Evolutionary conservation across 768 basidiomycete genomes (phyloP).

Genomic region (Pleurotus giganteus): DNA sequence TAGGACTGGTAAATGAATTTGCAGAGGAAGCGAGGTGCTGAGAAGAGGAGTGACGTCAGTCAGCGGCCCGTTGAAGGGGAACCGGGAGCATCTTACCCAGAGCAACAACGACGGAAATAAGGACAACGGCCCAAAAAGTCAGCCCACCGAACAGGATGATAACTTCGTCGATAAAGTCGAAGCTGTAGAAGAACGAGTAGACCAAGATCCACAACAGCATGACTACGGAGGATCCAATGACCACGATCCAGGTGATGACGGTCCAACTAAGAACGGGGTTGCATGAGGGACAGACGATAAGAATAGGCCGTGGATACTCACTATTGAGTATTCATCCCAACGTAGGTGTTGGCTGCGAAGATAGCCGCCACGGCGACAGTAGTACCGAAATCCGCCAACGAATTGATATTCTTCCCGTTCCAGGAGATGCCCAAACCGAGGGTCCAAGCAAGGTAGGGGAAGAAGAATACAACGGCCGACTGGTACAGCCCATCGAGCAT

Average conservation of each 20-base stretch:
- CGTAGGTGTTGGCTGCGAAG: conserved; percentile 83
- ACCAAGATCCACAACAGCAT: conserved; percentile 87
- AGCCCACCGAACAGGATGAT: conserved; percentile 72
- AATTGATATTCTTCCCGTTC: conserved; percentile 79
- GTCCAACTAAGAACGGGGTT: conserved; percentile 60
- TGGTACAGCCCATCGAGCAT: conserved; percentile 96
- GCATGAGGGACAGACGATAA: conserved; percentile 10
- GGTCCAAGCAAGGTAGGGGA: conserved; percentile 77
- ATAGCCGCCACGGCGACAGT: conserved; percentile 88
- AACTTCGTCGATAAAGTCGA: conserved; percentile 73
- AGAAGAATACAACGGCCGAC: conserved; percentile 81
- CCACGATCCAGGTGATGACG: conserved; percentile 78
- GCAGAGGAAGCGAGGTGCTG: conserved; percentile 80
- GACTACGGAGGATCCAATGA: conserved; percentile 75
- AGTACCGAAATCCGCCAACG: conserved; percentile 86
- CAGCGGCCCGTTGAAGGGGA: background rate
- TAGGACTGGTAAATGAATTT: conserved; percentile 74
- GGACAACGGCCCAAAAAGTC: conserved; percentile 80
- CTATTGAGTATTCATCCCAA: conserved; percentile 89
- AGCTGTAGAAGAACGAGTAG: conserved; percentile 78
- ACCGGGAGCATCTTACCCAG: conserved; percentile 48
- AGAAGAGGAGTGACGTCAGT: conserved; percentile 4
- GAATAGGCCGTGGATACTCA: conserved; percentile 42
- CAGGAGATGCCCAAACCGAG: conserved; percentile 64
- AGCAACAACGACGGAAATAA: conserved; percentile 67